Evolutionary conservation across 2,329 filamentous ascomycete genomes (phyloP).

Genomic region (Aspergillus jensenii): DNA sequence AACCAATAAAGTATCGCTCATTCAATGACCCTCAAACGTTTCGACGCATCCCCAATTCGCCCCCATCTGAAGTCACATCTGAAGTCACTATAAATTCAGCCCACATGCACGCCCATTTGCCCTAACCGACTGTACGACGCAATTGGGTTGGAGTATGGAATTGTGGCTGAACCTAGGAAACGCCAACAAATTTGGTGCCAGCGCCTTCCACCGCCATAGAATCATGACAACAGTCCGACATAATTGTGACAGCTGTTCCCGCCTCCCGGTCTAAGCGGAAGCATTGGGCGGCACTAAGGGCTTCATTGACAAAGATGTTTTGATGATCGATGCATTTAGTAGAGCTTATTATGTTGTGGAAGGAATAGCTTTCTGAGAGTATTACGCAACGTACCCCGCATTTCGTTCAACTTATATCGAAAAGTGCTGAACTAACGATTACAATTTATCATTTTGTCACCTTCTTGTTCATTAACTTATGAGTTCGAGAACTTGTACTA

Average conservation of each 20-base stretch:
- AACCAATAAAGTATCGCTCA: too few relatives aligned
- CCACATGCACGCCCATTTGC: constrained; percentile 1
- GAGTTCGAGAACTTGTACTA: too few relatives aligned
- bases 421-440: background rate
- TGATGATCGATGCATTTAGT: background rate
- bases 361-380: background rate
- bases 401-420: background rate
- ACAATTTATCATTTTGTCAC: background rate
- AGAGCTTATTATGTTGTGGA: background rate
- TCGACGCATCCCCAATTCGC: too few relatives aligned
- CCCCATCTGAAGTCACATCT: background rate
- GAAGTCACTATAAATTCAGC: background rate
- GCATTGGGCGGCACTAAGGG: too few relatives aligned
- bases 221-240: background rate
- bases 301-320: background rate
- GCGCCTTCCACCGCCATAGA: background rate
- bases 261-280: too few relatives aligned
- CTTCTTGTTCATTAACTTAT: background rate
- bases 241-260: background rate
- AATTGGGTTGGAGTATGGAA: background rate
- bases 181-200: background rate
- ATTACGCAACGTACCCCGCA: background rate
- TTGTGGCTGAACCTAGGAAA: constrained; percentile 2
- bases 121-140: background rate
- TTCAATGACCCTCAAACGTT: too few relatives aligned